Conservation (phyloP, 768 basidiomycete genomes). For the Tylopilus rubrobrunneus region DNA sequence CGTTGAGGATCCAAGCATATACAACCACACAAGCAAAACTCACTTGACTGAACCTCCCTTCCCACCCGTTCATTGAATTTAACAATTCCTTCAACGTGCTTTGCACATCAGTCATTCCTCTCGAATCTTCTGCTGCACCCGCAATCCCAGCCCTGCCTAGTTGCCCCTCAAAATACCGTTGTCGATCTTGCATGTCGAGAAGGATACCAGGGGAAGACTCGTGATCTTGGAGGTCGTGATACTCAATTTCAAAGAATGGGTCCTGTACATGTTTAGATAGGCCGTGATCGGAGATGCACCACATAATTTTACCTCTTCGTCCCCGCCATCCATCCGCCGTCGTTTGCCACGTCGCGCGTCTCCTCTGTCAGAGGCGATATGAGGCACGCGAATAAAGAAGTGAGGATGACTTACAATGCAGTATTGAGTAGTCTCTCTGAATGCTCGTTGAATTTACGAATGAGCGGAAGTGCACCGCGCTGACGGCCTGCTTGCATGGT, state of each 20-base stretch:
- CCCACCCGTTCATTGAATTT: conserved; percentile 53
- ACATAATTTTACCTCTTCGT: conserved; percentile 39
- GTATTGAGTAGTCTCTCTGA: conserved; percentile 85
- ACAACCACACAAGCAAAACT: conserved; percentile 3
- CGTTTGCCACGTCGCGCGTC: conserved; percentile 59
- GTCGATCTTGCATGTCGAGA: conserved; percentile 83
- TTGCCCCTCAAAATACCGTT: conserved; percentile 77
- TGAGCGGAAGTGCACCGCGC: conserved; percentile 82
- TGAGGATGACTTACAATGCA: conserved; percentile 52
- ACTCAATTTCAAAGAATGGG: conserved; percentile 61
- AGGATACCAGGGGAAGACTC: conserved; percentile 64
- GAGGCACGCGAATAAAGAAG: background rate
- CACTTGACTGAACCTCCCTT: conserved; percentile 54
- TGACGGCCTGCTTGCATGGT: conserved; percentile 97
- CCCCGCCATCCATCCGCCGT: conserved; percentile 42
- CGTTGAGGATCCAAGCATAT: background rate
- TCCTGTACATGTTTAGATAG: conserved; percentile 18
- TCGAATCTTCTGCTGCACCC: conserved; percentile 4
- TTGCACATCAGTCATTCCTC: conserved; percentile 41
- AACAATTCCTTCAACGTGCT: conserved; percentile 46
- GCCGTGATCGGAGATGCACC: background rate
- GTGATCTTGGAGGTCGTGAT: conserved; percentile 79
- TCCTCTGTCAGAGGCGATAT: conserved; percentile 36
- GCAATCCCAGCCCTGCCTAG: conserved; percentile 30
- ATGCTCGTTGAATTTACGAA: conserved; percentile 97